Base-by-base conservation (phyloP, 1,139 yeast species). In the Blastobotrys indianensis region DNA sequence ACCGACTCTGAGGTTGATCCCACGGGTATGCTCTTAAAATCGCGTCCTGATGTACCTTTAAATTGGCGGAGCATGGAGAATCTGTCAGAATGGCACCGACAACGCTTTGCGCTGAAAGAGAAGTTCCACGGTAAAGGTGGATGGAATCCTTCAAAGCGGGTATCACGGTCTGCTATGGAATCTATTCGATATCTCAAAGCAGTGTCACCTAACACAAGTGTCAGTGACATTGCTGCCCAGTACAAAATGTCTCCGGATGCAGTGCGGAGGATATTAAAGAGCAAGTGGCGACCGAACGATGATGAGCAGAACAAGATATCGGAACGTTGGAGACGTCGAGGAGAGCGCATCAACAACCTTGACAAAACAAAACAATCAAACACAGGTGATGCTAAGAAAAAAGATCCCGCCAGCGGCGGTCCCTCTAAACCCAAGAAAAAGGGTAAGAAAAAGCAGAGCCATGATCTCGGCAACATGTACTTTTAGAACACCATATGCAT, bases 201-300 rank as follows among this genome's bases (percentile, higher is more conserved):
- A 28, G 54, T 64, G 39, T 59, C 64, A 55, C 96, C 96, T 0
- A 73, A 76, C 28, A 55, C 85, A 48, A 75, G 75, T 8, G 75
- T 82, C 0, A 68, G 72, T 2, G 83, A 80, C 42, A 64, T 90
- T 13, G 83, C 92, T 0, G 69, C 73, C 32, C 75, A 76, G 59
- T 88, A 83, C 63, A 70, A 75, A 46, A 74, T 87, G 2, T 83
- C 94, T 1, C 94, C 95, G 0, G 95, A 88, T 55, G 86, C 94
- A 0, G 76, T 88, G 1, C 68, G 96, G 48, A 73, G 96, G 51
- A 86, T 90, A 9, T 63, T 90, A 51, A 80, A 77, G 59, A 80
- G 94, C 5, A 77, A 74, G 33, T 90, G 95, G 95, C 66, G 65
- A 16, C 96, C 96, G 1, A 74, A 69, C 1, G 72, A 69, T 3